phyloP scores from a whole-genome alignment of 1,284 basidiomycete species.

The Cutaneotrichosporon dermatis region DNA sequence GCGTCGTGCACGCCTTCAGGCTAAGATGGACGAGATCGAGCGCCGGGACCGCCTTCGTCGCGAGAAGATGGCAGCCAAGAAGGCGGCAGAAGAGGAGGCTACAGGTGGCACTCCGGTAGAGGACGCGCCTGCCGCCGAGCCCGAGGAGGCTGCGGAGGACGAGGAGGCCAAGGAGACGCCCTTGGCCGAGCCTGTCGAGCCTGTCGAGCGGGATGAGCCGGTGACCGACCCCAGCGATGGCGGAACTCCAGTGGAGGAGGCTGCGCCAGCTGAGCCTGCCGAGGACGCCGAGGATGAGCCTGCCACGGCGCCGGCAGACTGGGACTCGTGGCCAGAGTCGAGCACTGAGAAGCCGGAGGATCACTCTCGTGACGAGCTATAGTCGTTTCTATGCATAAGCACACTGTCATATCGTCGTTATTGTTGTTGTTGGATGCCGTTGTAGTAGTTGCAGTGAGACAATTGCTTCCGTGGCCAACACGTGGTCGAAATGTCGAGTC shows the following conservation, averaged over 20 bases:
- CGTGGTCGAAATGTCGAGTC: neutral
- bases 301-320: neutral
- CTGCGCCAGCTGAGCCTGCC: slow-evolving; percentile 12
- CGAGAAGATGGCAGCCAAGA: slow-evolving; percentile 31
- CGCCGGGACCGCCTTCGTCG: slow-evolving; percentile 34
- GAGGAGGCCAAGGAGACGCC: slow-evolving; percentile 2
- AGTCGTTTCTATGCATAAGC: slow-evolving; percentile 1
- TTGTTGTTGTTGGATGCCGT: neutral
- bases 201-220: neutral
- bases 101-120: slow-evolving; percentile 11
- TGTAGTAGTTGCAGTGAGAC: neutral
- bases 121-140: slow-evolving; percentile 11
- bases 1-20: slow-evolving; percentile 28
- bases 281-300: slow-evolving; percentile 8
- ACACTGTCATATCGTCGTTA: neutral
- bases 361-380: slow-evolving; percentile 14
- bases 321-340: slow-evolving; percentile 1
- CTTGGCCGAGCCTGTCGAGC: slow-evolving; percentile 4
- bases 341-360: neutral
- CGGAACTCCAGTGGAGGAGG: slow-evolving; percentile 10
- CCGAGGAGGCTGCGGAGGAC: slow-evolving; percentile 11
- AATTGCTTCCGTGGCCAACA: neutral
- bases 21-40: slow-evolving; percentile 43
- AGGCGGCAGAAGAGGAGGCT: slow-evolving; percentile 8
- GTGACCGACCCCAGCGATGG: slow-evolving; percentile 9